Evolutionary conservation across 2,329 filamentous ascomycete genomes (phyloP).

Genomic region (Neopestalotiopsis clavispora): DNA sequence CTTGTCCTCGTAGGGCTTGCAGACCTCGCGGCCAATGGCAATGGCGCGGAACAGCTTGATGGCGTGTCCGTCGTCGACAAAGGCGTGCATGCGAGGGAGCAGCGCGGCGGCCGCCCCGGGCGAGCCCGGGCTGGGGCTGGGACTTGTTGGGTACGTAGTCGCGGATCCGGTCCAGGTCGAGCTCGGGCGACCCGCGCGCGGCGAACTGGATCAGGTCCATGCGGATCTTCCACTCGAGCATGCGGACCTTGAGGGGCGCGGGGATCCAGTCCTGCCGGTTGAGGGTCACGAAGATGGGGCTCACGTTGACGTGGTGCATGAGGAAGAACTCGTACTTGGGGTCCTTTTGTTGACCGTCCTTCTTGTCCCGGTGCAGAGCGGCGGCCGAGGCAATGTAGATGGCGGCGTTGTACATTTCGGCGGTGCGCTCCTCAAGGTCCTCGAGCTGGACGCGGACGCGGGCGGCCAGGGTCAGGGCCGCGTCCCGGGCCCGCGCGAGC

Average conservation of each 20-base stretch:
- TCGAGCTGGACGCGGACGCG: conserved; percentile 61
- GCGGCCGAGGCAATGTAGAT: conserved; percentile 56
- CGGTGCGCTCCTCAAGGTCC: conserved; percentile 59
- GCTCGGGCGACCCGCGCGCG: conserved; percentile 65
- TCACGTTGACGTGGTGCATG: conserved; percentile 74
- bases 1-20: conserved; percentile 47
- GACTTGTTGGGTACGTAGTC: conserved; percentile 56
- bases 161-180: conserved; percentile 63
- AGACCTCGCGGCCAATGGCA: conserved; percentile 63
- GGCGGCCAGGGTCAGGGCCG: conserved; percentile 65
- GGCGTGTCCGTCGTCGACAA: conserved; percentile 80
- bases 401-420: conserved; percentile 71
- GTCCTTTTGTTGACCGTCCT: conserved; percentile 41
- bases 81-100: conserved; percentile 49
- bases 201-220: conserved; percentile 77
- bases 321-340: conserved; percentile 83
- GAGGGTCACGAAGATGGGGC: conserved; percentile 76
- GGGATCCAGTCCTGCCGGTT: conserved; percentile 66
- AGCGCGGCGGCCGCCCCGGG: conserved; percentile 48
- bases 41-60: conserved; percentile 77
- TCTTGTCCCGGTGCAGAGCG: conserved; percentile 63
- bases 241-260: conserved; percentile 62
- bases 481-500: conserved; percentile 63
- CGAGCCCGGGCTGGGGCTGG: conserved; percentile 41
- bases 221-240: conserved; percentile 84